A percentile compares a stretch with the other conserved stretches of the same genome.
These are phyloP conservation scores for Russula ochroleuca DNA, from an alignment of 768 basidiomycete species.

Conservation along the genomic window DNA sequence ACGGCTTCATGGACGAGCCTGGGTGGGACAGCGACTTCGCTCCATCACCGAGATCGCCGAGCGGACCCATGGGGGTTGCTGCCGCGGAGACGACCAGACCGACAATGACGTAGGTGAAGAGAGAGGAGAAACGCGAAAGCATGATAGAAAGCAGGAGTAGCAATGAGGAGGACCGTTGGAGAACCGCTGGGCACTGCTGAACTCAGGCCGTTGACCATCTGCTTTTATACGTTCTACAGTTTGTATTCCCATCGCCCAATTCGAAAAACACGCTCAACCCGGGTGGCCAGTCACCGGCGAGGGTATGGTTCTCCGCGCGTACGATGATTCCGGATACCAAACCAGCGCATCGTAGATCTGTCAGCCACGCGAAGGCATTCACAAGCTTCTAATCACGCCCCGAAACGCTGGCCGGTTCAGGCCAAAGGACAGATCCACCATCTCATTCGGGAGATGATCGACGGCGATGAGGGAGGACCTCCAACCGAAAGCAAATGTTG, in stretches of 20 bases:
- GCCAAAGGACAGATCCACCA: not conserved
- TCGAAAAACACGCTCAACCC: not conserved
- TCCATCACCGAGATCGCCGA: not conserved
- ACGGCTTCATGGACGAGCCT: not conserved
- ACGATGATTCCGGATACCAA: not conserved
- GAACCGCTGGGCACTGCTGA: slow-evolving; percentile 17
- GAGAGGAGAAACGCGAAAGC: slow-evolving; percentile 23
- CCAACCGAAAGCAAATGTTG: not conserved
- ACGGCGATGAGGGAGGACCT: not conserved
- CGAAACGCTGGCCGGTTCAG: not conserved
- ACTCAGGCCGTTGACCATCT: not conserved
- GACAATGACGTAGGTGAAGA: slow-evolving; percentile 18
- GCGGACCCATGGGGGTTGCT: slow-evolving; percentile 15
- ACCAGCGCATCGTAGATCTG: not conserved
- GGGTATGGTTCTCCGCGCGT: not conserved
- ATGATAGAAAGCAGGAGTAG: slow-evolving; percentile 20
- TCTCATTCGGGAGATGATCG: not conserved
- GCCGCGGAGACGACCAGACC: slow-evolving; percentile 22
- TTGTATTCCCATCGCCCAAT: slow-evolving; percentile 8
- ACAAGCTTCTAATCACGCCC: not conserved
- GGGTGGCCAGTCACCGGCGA: not conserved
- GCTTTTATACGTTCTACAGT: slow-evolving; percentile 5
- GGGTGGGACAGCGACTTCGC: not conserved
- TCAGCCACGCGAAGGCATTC: not conserved
- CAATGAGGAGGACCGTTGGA: slow-evolving; percentile 10